phyloP scores from a whole-genome alignment of 495 filamentous ascomycete species.

The Penicillium bialowiezense region DNA sequence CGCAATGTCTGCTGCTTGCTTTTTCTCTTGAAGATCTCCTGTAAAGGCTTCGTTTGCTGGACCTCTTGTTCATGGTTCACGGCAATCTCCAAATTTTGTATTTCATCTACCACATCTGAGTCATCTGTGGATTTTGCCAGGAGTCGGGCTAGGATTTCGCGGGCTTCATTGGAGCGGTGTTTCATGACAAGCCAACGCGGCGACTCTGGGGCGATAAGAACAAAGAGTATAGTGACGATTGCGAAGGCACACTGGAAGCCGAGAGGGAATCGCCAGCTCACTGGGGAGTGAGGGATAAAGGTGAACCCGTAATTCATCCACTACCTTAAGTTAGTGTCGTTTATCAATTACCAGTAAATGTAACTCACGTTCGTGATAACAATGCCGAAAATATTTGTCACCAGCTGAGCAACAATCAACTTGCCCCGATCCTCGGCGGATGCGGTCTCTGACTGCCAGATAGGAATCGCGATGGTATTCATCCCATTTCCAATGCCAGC shows the following conservation, averaged over 20 bases:
- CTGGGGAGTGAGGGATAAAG: slow-evolving; percentile 19
- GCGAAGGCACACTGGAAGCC: slow-evolving; percentile 51
- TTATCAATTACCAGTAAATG: slow-evolving; percentile 55
- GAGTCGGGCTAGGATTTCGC: background rate
- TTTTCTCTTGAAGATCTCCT: too few species aligned
- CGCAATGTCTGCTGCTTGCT: slow-evolving; percentile 4
- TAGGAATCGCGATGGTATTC: slow-evolving; percentile 18
- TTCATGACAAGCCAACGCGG: slow-evolving; percentile 32
- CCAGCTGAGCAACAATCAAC: slow-evolving; percentile 54
- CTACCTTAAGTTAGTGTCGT: slow-evolving; percentile 4
- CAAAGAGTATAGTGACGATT: slow-evolving; percentile 47
- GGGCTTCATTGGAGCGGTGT: background rate
- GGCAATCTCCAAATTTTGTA: too few species aligned
- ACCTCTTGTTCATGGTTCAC: too few species aligned
- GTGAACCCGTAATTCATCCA: slow-evolving; percentile 21
- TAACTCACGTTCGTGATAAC: slow-evolving; percentile 47
- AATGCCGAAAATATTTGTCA: slow-evolving; percentile 49
- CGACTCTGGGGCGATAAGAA: slow-evolving; percentile 44
- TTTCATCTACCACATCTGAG: background rate
- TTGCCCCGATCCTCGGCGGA: slow-evolving; percentile 54
- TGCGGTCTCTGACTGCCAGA: slow-evolving; percentile 37
- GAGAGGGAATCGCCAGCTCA: slow-evolving; percentile 48
- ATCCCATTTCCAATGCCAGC: slow-evolving; percentile 20
- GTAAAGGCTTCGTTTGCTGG: too few species aligned
- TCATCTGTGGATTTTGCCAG: background rate